Base-by-base conservation (phyloP, 345 rosid genomes). In the Linum usitatissimum region DNA sequence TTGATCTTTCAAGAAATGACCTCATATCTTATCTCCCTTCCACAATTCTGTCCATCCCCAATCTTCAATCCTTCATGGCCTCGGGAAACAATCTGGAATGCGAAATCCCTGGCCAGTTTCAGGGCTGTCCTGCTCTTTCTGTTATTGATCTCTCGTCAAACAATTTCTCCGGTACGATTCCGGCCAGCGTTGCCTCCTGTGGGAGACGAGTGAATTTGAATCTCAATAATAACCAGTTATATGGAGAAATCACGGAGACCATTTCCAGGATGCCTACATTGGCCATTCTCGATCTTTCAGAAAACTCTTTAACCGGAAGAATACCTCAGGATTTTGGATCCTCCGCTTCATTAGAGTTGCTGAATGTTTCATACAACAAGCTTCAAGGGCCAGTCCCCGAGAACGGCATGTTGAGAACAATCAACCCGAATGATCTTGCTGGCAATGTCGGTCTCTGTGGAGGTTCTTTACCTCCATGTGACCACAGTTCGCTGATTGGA, bases 81-180 rank as follows among this genome's bases (percentile, higher is more conserved):
- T 75, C 95, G 9, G 81, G 72, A 28, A 92, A 89, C 48, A 71
- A 73, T 36, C 68, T 92, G 54, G 71, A 67, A 58, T 96, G 96
- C n/a, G 89, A 85, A 72, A 64, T 92, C 61, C 98, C 98, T 0
- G 91, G 84, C 49, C 91, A 81, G 65, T 89, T 89, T 75, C 98
- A 92, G 75, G 98, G 85, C 69, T 85, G 91, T 66, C 96, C 96
- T 73, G 75, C 93, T 2, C 96, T 92, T 54, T 77, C 89, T 4
- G 76, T 67, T 63, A 87, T 92, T 55, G 98, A 92, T 75, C 90
- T 92, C 67, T 89, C 96, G 31, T 77, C 83, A 51, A 92, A 89
- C 79, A 77, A 55, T 70, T 73, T 92, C 39, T 67, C 77, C n/a
- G 90, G 98, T 54, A 71, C 57, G 59, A 85, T 92, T 51, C 98